Base-by-base conservation (phyloP, 1,284 basidiomycete genomes). In the Ceratobasidium papillatum region DNA sequence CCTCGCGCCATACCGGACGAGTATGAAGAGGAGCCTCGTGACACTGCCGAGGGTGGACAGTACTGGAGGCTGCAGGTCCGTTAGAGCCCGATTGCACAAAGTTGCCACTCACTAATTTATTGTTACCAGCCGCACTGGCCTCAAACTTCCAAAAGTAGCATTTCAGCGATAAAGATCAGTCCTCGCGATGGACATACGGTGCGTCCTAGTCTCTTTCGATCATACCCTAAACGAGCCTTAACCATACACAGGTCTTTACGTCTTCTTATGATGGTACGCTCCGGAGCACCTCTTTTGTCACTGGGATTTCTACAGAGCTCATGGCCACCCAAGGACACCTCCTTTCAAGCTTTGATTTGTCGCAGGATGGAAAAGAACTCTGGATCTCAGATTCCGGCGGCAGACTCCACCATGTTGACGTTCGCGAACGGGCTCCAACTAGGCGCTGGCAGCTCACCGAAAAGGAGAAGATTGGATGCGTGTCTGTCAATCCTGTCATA, bases 11-110 rank as follows among this genome's bases (percentile, higher is more conserved):
- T 87, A 2, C 76, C 82, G 25, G 90, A 91, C 52, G 91, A 91
- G 77, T 83, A 84, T 1, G 71, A 73, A 12, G 91, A 90, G 47
- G 90, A 92, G 75, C 90, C 82, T 0, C 87, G 89, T 59, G 81
- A 84, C 9, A 79, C 86, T 75, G 64, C 75, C 81, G 88, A 90
- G 80, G 86, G 86, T n/a, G 92, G 93, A 1, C 90, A 87, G 80
- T 90, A 90, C 78, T 94, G 90, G 90, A 86, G 88, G n/a, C 80
- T 94, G 71, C 93, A 94, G 79, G 83, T 86, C 34, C 92, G 94
- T 77, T 94, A 92, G 92, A 92, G 92, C 0, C 90, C 90, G 1
- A 90, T 89, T 0, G 84, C 90, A 5, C 89, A 89, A 78, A 93
- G 91, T 0, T 93, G 91, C 1, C 89, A 94, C 74, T 93, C 91